phyloP scores from a whole-genome alignment of 306 rosid species.

The Mucuna pruriens region DNA sequence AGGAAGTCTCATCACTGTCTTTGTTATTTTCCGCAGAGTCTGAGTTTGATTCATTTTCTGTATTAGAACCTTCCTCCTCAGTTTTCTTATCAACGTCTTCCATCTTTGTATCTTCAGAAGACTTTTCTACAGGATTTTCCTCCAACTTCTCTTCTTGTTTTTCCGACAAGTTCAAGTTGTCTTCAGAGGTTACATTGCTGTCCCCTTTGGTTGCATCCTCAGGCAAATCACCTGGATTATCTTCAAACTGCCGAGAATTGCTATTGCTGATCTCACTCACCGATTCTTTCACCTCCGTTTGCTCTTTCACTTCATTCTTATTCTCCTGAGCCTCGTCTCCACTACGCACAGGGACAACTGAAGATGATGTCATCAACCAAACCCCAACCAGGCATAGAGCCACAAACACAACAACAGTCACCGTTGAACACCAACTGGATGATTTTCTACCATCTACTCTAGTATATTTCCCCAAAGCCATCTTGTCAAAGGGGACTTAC shows the following conservation, averaged over 20 bases:
- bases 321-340: slow-evolving; percentile 66
- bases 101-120: slow-evolving; percentile 46
- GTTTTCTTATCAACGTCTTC: slow-evolving; percentile 56
- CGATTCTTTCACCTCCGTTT: slow-evolving; percentile 53
- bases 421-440: slow-evolving; percentile 84
- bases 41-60: slow-evolving; percentile 53
- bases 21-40: slow-evolving; percentile 41
- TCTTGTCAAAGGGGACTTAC: slow-evolving; percentile 32
- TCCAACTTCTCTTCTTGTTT: slow-evolving; percentile 49
- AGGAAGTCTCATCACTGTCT: slow-evolving; percentile 40
- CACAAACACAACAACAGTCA: slow-evolving; percentile 84
- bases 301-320: slow-evolving; percentile 61
- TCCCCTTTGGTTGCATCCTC: slow-evolving; percentile 95
- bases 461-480: slow-evolving; percentile 85
- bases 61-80: slow-evolving; percentile 51
- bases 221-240: slow-evolving; percentile 91
- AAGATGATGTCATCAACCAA: slow-evolving; percentile 96
- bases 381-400: slow-evolving; percentile 88
- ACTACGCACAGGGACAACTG: slow-evolving; percentile 70
- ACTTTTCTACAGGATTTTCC: slow-evolving; percentile 48
- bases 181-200: slow-evolving; percentile 50
- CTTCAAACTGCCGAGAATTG: slow-evolving; percentile 76
- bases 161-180: slow-evolving; percentile 41
- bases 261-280: slow-evolving; percentile 51
- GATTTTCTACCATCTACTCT: slow-evolving; percentile 82